Conservation (phyloP, 2,329 filamentous ascomycete species). For the Pseudogymnoascus sp. region DNA sequence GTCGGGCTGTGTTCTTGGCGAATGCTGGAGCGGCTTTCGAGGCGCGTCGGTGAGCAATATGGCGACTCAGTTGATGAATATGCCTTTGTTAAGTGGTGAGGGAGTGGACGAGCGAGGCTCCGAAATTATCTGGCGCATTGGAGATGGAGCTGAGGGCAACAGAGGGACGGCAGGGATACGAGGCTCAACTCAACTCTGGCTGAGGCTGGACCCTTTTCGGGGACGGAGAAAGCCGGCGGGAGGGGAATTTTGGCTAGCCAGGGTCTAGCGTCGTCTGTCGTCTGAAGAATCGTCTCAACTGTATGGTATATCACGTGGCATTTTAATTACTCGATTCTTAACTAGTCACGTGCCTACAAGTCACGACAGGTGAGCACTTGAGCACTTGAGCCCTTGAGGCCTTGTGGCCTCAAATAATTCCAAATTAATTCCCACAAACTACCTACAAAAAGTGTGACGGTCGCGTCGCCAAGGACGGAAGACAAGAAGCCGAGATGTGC, state of each 20-base stretch:
- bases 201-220: background rate
- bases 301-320: background rate
- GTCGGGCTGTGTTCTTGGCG: background rate
- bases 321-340: too few species aligned
- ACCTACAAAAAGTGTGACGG: too few species aligned
- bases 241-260: background rate
- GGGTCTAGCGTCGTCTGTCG: background rate
- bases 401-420: background rate
- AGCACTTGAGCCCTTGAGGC: too few species aligned
- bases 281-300: background rate
- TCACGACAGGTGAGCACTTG: too few species aligned
- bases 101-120: slow-evolving; percentile 1
- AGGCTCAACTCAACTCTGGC: background rate
- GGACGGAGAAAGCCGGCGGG: slow-evolving; percentile 3
- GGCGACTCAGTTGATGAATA: background rate
- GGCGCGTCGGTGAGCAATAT: background rate
- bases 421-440: too few species aligned
- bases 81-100: background rate
- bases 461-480: background rate
- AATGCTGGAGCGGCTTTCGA: background rate
- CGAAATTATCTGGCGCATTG: background rate
- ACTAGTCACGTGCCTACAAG: background rate
- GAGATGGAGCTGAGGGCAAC: background rate
- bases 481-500: background rate
- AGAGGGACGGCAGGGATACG: background rate